A percentile compares a stretch with the other conserved stretches of the same genome.
Conservation (phyloP, 768 basidiomycete genomes). For the Plicaturopsis crispa region DNA sequence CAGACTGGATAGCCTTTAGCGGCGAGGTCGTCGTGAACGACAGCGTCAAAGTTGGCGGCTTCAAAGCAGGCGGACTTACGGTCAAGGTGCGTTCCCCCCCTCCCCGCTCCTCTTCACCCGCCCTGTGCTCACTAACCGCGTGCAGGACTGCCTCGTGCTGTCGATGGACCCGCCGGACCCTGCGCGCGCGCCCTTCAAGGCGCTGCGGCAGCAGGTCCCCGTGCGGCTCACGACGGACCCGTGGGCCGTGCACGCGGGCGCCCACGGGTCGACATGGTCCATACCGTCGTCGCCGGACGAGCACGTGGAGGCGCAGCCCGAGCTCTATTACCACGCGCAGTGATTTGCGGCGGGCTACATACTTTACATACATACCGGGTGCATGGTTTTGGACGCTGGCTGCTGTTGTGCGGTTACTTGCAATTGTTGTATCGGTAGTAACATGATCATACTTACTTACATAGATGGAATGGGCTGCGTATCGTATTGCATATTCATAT, state of each 20-base stretch:
- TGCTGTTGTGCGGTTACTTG: no score
- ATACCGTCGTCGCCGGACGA: neutral
- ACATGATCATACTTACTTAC: no score
- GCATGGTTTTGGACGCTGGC: no score
- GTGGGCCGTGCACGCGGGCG: conserved; percentile 20
- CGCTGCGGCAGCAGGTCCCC: conserved; percentile 56
- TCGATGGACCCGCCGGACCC: conserved; percentile 53
- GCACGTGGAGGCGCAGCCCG: neutral
- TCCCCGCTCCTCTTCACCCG: neutral
- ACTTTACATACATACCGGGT: no score
- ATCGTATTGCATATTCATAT: no score
- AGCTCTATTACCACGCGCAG: neutral
- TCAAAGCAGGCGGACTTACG: conserved; percentile 55
- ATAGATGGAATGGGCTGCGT: no score
- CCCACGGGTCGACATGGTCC: neutral
- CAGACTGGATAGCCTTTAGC: conserved; percentile 52
- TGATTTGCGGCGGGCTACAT: no score
- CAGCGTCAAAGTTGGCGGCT: conserved; percentile 47
- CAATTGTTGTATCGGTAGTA: no score
- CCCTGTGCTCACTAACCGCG: conserved; percentile 3
- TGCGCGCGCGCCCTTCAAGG: conserved; percentile 44
- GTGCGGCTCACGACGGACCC: conserved; percentile 58
- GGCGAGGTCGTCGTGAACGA: conserved; percentile 53
- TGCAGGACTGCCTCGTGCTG: conserved; percentile 59
- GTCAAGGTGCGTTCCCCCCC: conserved; percentile 41